phyloP scores from a whole-genome alignment of 2,329 filamentous ascomycete species.

The Pestalotiopsis sp. region DNA sequence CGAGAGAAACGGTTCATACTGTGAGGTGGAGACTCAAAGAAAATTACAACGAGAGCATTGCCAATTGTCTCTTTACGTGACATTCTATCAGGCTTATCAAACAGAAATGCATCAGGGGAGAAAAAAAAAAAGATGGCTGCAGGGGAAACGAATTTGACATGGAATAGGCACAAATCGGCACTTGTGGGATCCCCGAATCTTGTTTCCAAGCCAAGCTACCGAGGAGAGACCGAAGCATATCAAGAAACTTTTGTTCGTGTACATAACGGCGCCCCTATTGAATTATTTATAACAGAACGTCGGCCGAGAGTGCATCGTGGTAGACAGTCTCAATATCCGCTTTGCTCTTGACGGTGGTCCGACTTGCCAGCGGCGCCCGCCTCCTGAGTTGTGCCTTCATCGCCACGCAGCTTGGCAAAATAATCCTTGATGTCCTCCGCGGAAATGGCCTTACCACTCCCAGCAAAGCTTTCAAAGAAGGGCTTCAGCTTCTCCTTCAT shows the following conservation, averaged over 20 bases:
- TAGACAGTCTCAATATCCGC: conserved; percentile 43
- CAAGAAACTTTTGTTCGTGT: neutral
- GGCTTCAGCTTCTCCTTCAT: conserved; percentile 94
- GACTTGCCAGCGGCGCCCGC: conserved; percentile 54
- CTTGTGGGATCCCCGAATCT: too few relatives aligned
- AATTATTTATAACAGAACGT: neutral
- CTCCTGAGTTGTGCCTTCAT: conserved; percentile 71
- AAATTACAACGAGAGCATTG: too few relatives aligned
- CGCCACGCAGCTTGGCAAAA: conserved; percentile 91
- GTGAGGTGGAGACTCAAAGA: too few relatives aligned
- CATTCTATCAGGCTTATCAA: too few relatives aligned
- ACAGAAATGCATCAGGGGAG: too few relatives aligned
- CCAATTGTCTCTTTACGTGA: too few relatives aligned
- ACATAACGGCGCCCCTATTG: neutral
- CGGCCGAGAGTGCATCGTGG: neutral
- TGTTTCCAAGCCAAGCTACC: too few relatives aligned
- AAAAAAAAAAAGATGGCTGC: too few relatives aligned
- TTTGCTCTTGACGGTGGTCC: conserved; percentile 49
- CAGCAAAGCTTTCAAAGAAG: conserved; percentile 91
- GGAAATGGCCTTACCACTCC: conserved; percentile 82
- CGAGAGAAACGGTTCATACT: too few relatives aligned
- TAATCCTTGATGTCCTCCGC: conserved; percentile 96
- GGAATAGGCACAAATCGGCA: too few relatives aligned
- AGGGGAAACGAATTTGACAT: too few relatives aligned
- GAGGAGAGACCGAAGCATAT: too few relatives aligned